Base-by-base conservation (phyloP, 768 basidiomycete species). In the Xerocomus potaroensis region DNA sequence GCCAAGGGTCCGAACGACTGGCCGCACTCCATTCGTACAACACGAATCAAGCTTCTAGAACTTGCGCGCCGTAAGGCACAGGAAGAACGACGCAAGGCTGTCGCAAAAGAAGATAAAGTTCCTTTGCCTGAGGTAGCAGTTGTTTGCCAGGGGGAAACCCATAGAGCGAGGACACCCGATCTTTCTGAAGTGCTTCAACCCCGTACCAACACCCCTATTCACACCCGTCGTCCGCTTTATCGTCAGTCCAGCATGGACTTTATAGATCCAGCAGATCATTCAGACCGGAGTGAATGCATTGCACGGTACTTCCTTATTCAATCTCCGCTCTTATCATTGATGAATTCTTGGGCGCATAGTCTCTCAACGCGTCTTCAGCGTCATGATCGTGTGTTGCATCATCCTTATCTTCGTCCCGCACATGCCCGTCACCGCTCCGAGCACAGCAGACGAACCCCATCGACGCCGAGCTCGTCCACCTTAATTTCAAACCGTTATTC, bases 231-330 rank as follows among this genome's bases (percentile, higher is more conserved):
- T 15, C 81, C 81, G 15, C 69, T 89, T 21, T 87, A 87, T 66
- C 75, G 84, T 48, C 87, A 88, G 69, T 87, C 87, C 19, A 88
- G 87, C 63, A 91, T 91, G 89, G 89, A 91, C 60, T 90, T 89
- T 54, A 79, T 91, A 67, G 78, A 76, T 49, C 65, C 63, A n/a
- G n/a, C n/a, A 10, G 64, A 74, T 24, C 72, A 73, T 42, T 71
- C 68, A 32, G 60, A 68, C 39, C 51, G 45, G 40, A 78, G 73
- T 45, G 74, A 80, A 42, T 71, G 71, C 43, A 80, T 88, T 59
- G 72, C 75, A 46, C 76, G 79, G 87, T 89, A 66, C 44, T 79
- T 72, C n/a, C 30, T n/a, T n/a, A 42, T 50, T 29, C 29, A 26
- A 50, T 49, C 42, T 24, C 18, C 18, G 36, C 24, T 19, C 5